A percentile compares a stretch with the other conserved stretches of the same genome.
Conservation (phyloP, 2,329 filamentous ascomycete species). For the Harringtonia lauricola region DNA sequence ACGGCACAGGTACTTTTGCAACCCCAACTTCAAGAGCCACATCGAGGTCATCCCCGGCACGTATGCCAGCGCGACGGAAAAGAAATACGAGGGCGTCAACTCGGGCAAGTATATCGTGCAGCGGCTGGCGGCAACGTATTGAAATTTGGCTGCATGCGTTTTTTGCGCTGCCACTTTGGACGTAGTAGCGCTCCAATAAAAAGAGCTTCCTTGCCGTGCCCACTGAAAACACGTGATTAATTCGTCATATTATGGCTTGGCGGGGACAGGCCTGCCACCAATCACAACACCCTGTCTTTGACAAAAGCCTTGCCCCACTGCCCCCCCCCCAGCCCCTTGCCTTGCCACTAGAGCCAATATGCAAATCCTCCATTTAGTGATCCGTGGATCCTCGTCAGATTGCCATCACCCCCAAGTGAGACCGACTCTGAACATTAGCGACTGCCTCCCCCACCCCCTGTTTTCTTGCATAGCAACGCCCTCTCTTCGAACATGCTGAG, state of each 20-base stretch:
- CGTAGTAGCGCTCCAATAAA: background rate
- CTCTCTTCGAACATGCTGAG: slow-evolving; percentile 10
- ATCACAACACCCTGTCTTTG: background rate
- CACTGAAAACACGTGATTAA: background rate
- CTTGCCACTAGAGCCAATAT: too few relatives aligned
- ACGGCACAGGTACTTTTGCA: slow-evolving; percentile 63
- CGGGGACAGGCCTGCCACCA: too few relatives aligned
- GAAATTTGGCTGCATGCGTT: too few relatives aligned
- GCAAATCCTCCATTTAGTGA: too few relatives aligned
- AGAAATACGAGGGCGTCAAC: slow-evolving; percentile 70
- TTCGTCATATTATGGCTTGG: too few relatives aligned
- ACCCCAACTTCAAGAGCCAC: slow-evolving; percentile 63
- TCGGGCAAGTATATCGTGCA: slow-evolving; percentile 73
- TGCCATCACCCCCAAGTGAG: too few relatives aligned
- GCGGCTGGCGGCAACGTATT: slow-evolving; percentile 64
- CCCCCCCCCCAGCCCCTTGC: too few relatives aligned
- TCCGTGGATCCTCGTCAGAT: too few relatives aligned
- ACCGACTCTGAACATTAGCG: too few relatives aligned
- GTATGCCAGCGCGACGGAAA: slow-evolving; percentile 49
- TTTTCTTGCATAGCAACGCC: too few relatives aligned
- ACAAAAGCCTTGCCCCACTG: background rate
- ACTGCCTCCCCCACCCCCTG: background rate
- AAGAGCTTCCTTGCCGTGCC: background rate
- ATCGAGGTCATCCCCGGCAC: slow-evolving; percentile 80
- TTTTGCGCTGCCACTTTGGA: too few relatives aligned